Conservation (phyloP, 495 filamentous ascomycete species). For the Sordaria brevicollis region DNA sequence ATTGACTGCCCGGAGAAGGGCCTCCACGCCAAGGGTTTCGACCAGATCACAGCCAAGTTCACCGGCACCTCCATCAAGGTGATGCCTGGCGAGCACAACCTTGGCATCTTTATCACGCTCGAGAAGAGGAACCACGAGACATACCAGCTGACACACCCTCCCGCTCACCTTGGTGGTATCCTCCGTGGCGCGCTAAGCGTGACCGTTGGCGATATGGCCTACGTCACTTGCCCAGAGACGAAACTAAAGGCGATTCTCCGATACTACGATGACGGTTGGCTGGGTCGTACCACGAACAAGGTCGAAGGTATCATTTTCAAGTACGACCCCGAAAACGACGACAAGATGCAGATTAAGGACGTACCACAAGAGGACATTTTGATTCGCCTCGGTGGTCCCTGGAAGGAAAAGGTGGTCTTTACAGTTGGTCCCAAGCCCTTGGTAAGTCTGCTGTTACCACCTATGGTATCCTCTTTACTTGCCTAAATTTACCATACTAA, state of each 20-base stretch:
- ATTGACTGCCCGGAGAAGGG: slow-evolving; percentile 89
- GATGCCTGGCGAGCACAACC: slow-evolving; percentile 80
- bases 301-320: slow-evolving; percentile 86
- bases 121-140: slow-evolving; percentile 72
- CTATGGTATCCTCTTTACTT: neutral
- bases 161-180: slow-evolving; percentile 84
- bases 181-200: slow-evolving; percentile 73
- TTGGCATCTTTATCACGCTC: slow-evolving; percentile 89
- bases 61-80: slow-evolving; percentile 91
- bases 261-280: slow-evolving; percentile 91
- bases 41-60: slow-evolving; percentile 95
- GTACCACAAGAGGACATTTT: slow-evolving; percentile 75
- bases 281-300: slow-evolving; percentile 81
- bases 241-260: slow-evolving; percentile 83
- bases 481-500: neutral
- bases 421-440: slow-evolving; percentile 40
- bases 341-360: slow-evolving; percentile 66
- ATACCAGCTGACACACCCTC: slow-evolving; percentile 90
- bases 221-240: slow-evolving; percentile 75
- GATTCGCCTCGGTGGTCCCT: slow-evolving; percentile 72
- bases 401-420: slow-evolving; percentile 53
- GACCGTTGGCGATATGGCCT: slow-evolving; percentile 79
- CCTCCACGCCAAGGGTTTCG: slow-evolving; percentile 78
- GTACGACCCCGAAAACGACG: slow-evolving; percentile 75
- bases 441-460: slow-evolving; percentile 24